A percentile compares a stretch with the other conserved stretches of the same genome.
Evolutionary conservation across 495 filamentous ascomycete species (phyloP).

Genomic region (Trichoderma virens): DNA sequence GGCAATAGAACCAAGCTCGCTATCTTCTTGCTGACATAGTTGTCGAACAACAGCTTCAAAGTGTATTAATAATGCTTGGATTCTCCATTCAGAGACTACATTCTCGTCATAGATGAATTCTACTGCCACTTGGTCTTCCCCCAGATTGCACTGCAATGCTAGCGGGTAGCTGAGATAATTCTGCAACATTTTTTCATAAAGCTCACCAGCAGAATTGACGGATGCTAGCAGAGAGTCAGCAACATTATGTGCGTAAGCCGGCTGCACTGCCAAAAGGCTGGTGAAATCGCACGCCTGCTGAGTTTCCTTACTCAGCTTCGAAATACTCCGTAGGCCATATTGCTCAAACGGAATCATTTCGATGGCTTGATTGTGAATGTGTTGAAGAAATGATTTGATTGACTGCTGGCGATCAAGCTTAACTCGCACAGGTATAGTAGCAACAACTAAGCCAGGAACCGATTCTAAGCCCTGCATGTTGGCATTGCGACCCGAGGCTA

Average conservation of each 20-base stretch:
- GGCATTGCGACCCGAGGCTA: constrained; percentile 40
- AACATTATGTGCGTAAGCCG: no score
- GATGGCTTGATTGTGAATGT: constrained; percentile 26
- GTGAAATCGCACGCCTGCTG: constrained; percentile 30
- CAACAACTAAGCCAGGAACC: constrained; percentile 46
- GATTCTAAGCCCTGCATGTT: constrained; percentile 37
- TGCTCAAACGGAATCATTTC: constrained; percentile 38
- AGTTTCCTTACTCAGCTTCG: constrained; percentile 21
- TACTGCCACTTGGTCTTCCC: constrained; percentile 9
- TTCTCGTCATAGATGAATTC: constrained; percentile 16
- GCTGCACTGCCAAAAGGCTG: constrained; percentile 25
- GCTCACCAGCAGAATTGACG: constrained; percentile 11
- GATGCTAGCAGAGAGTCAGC: constrained; percentile 9
- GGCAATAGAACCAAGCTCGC: background rate
- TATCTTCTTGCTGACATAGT: background rate
- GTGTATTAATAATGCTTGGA: background rate
- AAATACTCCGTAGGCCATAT: constrained; percentile 36
- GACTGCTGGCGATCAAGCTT: constrained; percentile 31
- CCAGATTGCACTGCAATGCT: constrained; percentile 15
- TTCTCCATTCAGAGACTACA: background rate
- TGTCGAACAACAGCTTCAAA: constrained; percentile 8
- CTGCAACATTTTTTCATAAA: background rate
- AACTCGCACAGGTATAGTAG: constrained; percentile 52
- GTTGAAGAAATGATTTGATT: constrained; percentile 14
- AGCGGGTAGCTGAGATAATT: constrained; percentile 17